phyloP scores from a whole-genome alignment of 148 eudicot genomes.

The Chenopodium formosanum region DNA sequence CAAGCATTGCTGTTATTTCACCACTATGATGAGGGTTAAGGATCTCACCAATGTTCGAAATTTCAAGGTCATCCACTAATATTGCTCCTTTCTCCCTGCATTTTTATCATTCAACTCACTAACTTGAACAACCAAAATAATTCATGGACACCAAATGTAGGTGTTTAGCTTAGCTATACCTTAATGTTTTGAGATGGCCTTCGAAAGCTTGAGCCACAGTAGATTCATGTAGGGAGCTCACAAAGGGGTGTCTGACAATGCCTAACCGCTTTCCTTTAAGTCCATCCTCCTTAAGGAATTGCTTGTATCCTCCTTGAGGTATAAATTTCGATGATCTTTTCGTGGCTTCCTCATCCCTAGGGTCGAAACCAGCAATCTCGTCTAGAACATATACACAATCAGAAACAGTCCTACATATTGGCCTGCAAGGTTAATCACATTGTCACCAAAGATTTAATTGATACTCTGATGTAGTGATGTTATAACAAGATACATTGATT shows the following conservation, averaged over 20 bases:
- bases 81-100: slow-evolving; percentile 42
- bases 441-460: background rate
- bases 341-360: slow-evolving; percentile 53
- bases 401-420: slow-evolving; percentile 67
- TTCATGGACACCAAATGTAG: no score
- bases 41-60: slow-evolving; percentile 27
- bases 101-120: background rate
- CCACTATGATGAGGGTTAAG: slow-evolving; percentile 35
- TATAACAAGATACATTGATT: background rate
- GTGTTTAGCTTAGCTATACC: slow-evolving; percentile 26
- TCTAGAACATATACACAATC: slow-evolving; percentile 71
- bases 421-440: slow-evolving; percentile 37
- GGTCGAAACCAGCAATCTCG: slow-evolving; percentile 55
- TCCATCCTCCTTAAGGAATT: slow-evolving; percentile 47
- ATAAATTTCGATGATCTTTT: slow-evolving; percentile 45
- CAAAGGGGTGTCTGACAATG: slow-evolving; percentile 54
- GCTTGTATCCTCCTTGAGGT: slow-evolving; percentile 57
- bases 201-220: slow-evolving; percentile 41
- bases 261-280: slow-evolving; percentile 60
- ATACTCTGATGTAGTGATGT: background rate
- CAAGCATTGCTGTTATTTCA: slow-evolving; percentile 35
- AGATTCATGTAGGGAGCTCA: slow-evolving; percentile 35
- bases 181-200: slow-evolving; percentile 44
- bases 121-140: background rate
- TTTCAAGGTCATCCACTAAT: slow-evolving; percentile 42